Evolutionary conservation across 345 rosid genomes (phyloP), one percentile per base, ranked within the genome.

Genomic region (Mallotus nudiflorus): DNA sequence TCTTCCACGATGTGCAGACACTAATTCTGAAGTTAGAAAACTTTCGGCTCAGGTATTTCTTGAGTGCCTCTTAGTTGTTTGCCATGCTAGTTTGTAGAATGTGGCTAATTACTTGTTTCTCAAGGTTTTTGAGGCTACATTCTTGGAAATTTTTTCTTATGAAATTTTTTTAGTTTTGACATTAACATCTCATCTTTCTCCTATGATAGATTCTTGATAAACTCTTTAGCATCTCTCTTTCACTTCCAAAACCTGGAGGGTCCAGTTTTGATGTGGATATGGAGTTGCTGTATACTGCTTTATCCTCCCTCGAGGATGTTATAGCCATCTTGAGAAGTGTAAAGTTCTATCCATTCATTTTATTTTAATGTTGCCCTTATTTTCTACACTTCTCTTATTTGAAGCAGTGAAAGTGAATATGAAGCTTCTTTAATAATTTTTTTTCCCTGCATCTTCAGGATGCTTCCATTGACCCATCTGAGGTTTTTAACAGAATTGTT

Each of bases 1-100:
- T 84, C 97, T 94, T 62, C 97, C 98, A 69, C 95, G 98, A 68
- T 94, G 98, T 82, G 97, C 96, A 49, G 98, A 94, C 84, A 86
- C 88, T 48, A 78, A 85, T 80, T 86, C 96, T 78, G 96, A 91
- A 88, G 93, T 94, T 73, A 87, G 97, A 78, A 94, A 94, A 83
- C 37, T 88, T 77, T 88, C 96, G 70, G 96, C 98, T 20, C 91
- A 94, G 96, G 98, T 94, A 74, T 69, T 72, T 67, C 65, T 73
- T 77, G 49, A 24, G 22, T 35, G 45, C 5, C 19, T 18, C 9
- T 9, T 16, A 15, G 71, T 65, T 66, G 62, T 33, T 67, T 72
- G 14, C 35, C 31, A 40, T 63, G 29, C 45, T 31, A 19, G 29
- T 45, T 65, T 35, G n/a, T 29, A 46, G n/a, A 31, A 7, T 73